Evolutionary conservation across 129 eudicot species (phyloP), one percentile per base, ranked within the genome.

Genomic region (Helichrysum umbraculigerum): DNA sequence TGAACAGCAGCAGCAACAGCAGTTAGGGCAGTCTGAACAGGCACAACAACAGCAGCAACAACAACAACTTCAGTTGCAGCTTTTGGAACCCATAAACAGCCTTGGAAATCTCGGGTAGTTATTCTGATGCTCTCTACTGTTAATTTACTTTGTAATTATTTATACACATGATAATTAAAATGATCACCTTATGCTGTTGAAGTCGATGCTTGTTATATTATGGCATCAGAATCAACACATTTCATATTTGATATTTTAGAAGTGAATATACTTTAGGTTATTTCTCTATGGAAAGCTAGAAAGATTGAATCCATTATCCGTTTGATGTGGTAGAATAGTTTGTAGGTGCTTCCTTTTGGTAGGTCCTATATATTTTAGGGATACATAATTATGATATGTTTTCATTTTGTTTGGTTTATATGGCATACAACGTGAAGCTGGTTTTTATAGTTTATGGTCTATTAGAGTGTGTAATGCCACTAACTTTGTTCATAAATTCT

Each of bases 31-130:
- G 72, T 44, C 86, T 37, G 86, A 78, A 71, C 79, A 78, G 57
- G 69, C 20, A 29, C 90, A 82, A 58, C 92, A 86, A 50, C 78
- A 81, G 28, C 71, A 74, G 17, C 76, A 56, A 34, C 86, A 73
- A 37, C 90, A 84, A 37, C 96, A 87, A 52, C 90, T 83, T 66
- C 90, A 88, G 65, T 66, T 89, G 76, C 96, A 93, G 89, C 87
- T 91, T 78, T 74, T 94, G 88, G 98, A 94, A 47, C 91, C 93
- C 9, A 84, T 94, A 52, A 91, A 83, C 77, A 88, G 87, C 92
- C 87, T 93, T n/a, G 86, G 88, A 19, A 91, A 89, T 79, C 82
- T 89, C 60, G 96, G 96, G 97, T 94, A 86, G 69, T 68, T 39
- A 52, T 67, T 60, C 66, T 52, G 75, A 51, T 76, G 70, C 79